Base-by-base conservation (phyloP, 768 basidiomycete genomes). In the Phaeotremella skinneri region DNA sequence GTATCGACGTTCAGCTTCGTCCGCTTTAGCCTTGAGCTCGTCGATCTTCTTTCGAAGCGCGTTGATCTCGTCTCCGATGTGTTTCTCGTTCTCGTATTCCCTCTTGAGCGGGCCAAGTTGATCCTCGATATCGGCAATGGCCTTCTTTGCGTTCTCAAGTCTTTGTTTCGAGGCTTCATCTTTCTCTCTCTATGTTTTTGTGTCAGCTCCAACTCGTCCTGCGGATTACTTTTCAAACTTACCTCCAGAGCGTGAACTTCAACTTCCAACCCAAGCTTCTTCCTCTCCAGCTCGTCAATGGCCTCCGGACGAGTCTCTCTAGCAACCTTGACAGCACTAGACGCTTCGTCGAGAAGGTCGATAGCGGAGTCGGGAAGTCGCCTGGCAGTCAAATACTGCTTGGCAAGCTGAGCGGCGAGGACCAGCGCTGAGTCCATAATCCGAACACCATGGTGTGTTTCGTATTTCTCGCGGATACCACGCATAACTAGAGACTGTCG, bases 231-330 rank as follows among this genome's bases (percentile, higher is more conserved):
- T 13, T 13, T 20, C 16, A 17, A 32, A 55, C 26, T 23, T 3
- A 56, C 52, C 56, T 92, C 89, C 52, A 97, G 80, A 9, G 94
- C 94, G 73, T 96, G 92, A 21, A 96, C 88, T 73, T 96, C 94
- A 20, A 98, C 86, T 71, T 97, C 89, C 27, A 98, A 82, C 72
- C 94, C 90, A 30, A 97, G 83, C 76, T 89, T 91, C 52, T 82
- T 83, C 20, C 92, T 85, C 72, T 94, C 90, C 17, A 97, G 82
- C 64, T 87, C 86, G 79, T 98, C 94, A 68, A 98, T 89, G 2
- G 83, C 87, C 78, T 98, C 94, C 0, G 94, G 94, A 59, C 89
- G 85, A 0, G 92, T 97, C 79, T 99, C 94, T 42, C 91, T 86
- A 26, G 90, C 90, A 25, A 97, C 91, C 58, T 92, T 88, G 43